Conservation (phyloP, 2,329 filamentous ascomycete genomes). For the Aspergillus japonicus region DNA sequence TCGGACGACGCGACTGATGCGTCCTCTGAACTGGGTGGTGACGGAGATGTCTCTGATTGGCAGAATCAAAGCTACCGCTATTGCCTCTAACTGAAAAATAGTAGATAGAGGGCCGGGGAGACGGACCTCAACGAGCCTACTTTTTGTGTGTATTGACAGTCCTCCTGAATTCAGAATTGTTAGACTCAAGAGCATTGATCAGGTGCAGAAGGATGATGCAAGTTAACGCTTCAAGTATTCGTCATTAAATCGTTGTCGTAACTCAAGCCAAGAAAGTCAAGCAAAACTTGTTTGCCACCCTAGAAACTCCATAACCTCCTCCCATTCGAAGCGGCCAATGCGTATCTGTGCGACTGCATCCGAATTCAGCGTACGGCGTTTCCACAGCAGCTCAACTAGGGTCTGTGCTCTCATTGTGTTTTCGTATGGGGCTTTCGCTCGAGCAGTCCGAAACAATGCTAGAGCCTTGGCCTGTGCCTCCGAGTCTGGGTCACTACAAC, state of each 20-base stretch:
- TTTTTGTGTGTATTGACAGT: too few species aligned
- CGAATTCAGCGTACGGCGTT: background rate
- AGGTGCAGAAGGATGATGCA: background rate
- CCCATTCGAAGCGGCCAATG: constrained; percentile 3
- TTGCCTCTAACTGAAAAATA: constrained; percentile 1
- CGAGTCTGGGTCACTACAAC: background rate
- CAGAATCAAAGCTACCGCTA: constrained; percentile 10
- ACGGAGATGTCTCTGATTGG: constrained; percentile 10
- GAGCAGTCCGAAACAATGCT: background rate
- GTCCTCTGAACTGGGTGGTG: background rate
- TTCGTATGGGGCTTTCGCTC: constrained; percentile 4
- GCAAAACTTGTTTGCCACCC: constrained; percentile 6
- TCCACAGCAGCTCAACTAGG: background rate
- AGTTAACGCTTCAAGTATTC: background rate
- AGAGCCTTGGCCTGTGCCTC: background rate
- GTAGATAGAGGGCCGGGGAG: too few species aligned
- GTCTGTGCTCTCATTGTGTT: constrained; percentile 3
- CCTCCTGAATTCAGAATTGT: too few species aligned
- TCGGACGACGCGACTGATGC: background rate
- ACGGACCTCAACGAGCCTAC: too few species aligned
- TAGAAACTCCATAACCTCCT: constrained; percentile 4
- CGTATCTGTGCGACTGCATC: background rate
- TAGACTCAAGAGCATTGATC: background rate
- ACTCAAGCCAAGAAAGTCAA: background rate
- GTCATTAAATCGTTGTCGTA: background rate